Percentiles rank a stretch among this genome's conserved stretches.
phyloP scores from a whole-genome alignment of 139 green algal genomes.

The Chlorella sp. region DNA sequence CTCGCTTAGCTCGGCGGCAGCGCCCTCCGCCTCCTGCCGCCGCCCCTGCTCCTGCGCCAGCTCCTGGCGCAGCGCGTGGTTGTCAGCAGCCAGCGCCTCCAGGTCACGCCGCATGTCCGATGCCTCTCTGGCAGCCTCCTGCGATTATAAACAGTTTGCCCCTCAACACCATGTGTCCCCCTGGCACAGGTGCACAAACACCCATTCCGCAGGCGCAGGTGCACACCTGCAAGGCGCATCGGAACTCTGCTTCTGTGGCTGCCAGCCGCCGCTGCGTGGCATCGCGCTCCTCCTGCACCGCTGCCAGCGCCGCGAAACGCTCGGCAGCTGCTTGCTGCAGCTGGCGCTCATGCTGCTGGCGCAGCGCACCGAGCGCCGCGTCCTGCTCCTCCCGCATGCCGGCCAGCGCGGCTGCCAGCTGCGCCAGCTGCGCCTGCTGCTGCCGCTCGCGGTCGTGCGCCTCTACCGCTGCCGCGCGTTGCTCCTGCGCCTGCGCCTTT shows the following conservation, averaged over 20 bases:
- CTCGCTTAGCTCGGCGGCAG: slow-evolving; percentile 34
- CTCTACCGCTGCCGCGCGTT: slow-evolving; percentile 13
- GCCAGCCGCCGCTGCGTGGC: slow-evolving; percentile 32
- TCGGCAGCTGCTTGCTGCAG: slow-evolving; percentile 10
- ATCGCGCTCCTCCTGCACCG: slow-evolving; percentile 3
- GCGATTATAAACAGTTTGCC: background rate
- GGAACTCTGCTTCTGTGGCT: slow-evolving; percentile 41
- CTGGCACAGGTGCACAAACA: background rate
- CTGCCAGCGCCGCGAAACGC: slow-evolving; percentile 7
- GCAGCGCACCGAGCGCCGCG: slow-evolving; percentile 21
- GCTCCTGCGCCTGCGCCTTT: slow-evolving; percentile 43
- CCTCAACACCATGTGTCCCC: no score
- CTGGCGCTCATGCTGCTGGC: slow-evolving; percentile 38
- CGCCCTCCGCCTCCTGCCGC: slow-evolving; percentile 31
- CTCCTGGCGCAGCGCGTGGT: slow-evolving; percentile 7
- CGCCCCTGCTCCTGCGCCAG: background rate
- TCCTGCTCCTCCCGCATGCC: slow-evolving; percentile 41
- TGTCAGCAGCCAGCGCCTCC: slow-evolving; percentile 14
- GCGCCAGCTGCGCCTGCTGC: slow-evolving; percentile 31
- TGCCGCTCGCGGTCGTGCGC: slow-evolving; percentile 21
- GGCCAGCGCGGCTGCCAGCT: slow-evolving; percentile 20
- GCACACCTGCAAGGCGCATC: slow-evolving; percentile 33
- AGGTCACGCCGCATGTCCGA: slow-evolving; percentile 21
- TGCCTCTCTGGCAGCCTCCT: slow-evolving; percentile 22
- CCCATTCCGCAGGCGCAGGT: no score